phyloP scores from a whole-genome alignment of 129 eudicot species.

The Solidago caesia region DNA sequence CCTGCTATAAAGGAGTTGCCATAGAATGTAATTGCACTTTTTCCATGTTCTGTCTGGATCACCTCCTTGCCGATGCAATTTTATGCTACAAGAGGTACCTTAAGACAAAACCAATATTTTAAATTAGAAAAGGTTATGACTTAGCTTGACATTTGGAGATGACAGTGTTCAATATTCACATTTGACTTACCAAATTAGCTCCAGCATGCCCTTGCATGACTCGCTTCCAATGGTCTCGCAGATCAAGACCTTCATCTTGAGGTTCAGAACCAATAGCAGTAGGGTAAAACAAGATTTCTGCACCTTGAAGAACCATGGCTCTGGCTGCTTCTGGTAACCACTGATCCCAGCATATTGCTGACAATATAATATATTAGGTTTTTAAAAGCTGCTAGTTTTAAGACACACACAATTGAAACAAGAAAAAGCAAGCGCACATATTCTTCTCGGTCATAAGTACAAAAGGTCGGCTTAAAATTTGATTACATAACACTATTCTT shows the following conservation, averaged over 20 bases:
- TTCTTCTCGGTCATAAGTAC: neutral
- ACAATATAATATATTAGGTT: slow-evolving; percentile 9
- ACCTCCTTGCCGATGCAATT: slow-evolving; percentile 94
- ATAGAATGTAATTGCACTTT: slow-evolving; percentile 88
- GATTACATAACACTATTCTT: no score
- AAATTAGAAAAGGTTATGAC: neutral
- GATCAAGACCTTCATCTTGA: slow-evolving; percentile 93
- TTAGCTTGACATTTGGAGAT: neutral
- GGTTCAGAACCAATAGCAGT: slow-evolving; percentile 99
- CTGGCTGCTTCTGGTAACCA: slow-evolving; percentile 99
- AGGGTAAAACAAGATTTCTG: slow-evolving; percentile 94
- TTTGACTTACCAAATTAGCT: slow-evolving; percentile 78
- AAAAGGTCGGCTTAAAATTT: no score
- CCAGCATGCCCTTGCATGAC: slow-evolving; percentile 99
- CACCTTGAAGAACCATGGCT: slow-evolving; percentile 99
- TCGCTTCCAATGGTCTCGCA: slow-evolving; percentile 97
- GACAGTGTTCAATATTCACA: neutral
- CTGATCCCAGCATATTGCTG: slow-evolving; percentile 99
- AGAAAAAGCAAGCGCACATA: slow-evolving; percentile 2
- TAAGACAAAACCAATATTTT: neutral
- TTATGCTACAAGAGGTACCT: slow-evolving; percentile 97
- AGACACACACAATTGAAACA: neutral
- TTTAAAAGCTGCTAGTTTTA: neutral
- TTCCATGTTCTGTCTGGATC: slow-evolving; percentile 89
- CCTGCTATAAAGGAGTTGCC: slow-evolving; percentile 99